These are phyloP conservation scores for Jatropha multifida DNA, from an alignment of 441 rosid species.

Conservation along the genomic window DNA sequence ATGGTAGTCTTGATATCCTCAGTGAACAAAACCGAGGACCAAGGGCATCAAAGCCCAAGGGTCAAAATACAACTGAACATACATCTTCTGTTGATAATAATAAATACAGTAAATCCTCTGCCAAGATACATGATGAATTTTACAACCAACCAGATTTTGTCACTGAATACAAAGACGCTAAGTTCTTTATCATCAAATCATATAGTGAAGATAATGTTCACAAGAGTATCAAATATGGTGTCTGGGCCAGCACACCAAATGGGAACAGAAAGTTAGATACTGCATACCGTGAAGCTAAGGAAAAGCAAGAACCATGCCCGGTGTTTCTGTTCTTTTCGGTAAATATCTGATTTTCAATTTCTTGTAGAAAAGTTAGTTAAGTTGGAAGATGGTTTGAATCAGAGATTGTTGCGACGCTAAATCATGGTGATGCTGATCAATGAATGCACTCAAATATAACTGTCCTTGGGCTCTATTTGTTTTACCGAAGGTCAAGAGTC, in stretches of 20 bases:
- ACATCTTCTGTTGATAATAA: constrained; percentile 37
- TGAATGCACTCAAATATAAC: neutral
- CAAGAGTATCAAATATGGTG: constrained; percentile 71
- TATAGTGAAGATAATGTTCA: constrained; percentile 87
- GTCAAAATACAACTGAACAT: constrained; percentile 40
- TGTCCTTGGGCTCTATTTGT: neutral
- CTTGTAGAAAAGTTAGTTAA: neutral
- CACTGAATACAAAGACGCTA: constrained; percentile 58
- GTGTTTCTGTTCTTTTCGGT: constrained; percentile 74
- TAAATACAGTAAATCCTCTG: constrained; percentile 34
- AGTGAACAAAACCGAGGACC: constrained; percentile 79
- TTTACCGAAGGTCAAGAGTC: neutral
- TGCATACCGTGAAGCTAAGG: constrained; percentile 57
- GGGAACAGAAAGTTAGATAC: constrained; percentile 71
- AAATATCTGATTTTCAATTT: constrained; percentile 26
- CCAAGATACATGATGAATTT: constrained; percentile 35
- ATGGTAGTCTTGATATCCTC: constrained; percentile 53
- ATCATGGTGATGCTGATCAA: constrained; percentile 1
- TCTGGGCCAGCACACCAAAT: constrained; percentile 85
- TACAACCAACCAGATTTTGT: constrained; percentile 55
- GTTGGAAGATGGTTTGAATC: constrained; percentile 8
- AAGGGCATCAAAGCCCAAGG: constrained; percentile 62
- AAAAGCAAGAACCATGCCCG: constrained; percentile 47
- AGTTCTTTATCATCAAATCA: constrained; percentile 72
- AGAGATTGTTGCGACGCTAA: constrained; percentile 1